These are phyloP conservation scores for Delonix regia DNA, from an alignment of 306 rosid species.

Conservation along the genomic window DNA sequence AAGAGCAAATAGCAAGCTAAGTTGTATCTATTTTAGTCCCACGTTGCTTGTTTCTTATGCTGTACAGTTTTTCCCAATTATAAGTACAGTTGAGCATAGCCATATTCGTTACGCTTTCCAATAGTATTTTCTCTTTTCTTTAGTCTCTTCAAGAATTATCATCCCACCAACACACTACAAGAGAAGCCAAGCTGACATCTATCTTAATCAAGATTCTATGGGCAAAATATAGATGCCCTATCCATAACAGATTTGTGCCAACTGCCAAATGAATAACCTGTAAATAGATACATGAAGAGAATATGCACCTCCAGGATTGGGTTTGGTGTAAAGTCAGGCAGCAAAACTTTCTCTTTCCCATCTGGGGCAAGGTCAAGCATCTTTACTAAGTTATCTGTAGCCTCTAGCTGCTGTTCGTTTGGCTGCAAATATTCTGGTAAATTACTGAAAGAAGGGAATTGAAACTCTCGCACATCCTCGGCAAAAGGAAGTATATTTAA, in stretches of 20 bases:
- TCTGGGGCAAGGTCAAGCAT: constrained; percentile 78
- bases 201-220: neutral
- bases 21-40: too few relatives aligned
- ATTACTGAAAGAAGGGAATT: constrained; percentile 73
- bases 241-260: neutral
- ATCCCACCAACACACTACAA: neutral
- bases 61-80: too few relatives aligned
- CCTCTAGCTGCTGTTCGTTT: constrained; percentile 75
- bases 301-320: constrained; percentile 78
- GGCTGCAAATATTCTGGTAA: constrained; percentile 70
- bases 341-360: constrained; percentile 69
- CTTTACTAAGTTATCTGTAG: constrained; percentile 70
- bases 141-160: neutral
- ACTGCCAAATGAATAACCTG: neutral
- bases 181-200: neutral
- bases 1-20: too few relatives aligned
- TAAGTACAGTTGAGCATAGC: too few relatives aligned
- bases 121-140: too few relatives aligned
- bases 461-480: constrained; percentile 93
- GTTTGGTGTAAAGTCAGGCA: constrained; percentile 79
- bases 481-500: constrained; percentile 84
- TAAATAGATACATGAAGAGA: constrained; percentile 30
- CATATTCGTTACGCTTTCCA: too few relatives aligned
- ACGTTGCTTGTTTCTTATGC: too few relatives aligned
- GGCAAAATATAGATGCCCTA: neutral